A percentile compares a stretch with the other conserved stretches of the same genome.
Evolutionary conservation across 2,329 filamentous ascomycete species (phyloP).

Genomic region (Truncatella angustata): DNA sequence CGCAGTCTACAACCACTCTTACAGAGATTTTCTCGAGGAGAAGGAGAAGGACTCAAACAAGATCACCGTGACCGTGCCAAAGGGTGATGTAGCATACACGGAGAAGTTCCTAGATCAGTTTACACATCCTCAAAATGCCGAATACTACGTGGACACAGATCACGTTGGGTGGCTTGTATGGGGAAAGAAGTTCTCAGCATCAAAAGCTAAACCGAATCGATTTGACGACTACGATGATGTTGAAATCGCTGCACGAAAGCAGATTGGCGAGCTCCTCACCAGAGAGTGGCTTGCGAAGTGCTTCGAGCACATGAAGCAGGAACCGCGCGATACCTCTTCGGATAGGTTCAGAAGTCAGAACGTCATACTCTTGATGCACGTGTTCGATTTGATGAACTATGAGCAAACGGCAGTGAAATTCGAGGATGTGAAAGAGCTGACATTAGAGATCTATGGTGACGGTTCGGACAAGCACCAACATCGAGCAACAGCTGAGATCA

Average conservation of each 20-base stretch:
- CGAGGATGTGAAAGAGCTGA: slow-evolving; percentile 82
- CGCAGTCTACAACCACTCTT: slow-evolving; percentile 81
- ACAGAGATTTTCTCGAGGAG: slow-evolving; percentile 81
- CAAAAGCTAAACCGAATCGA: slow-evolving; percentile 66
- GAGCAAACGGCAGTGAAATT: slow-evolving; percentile 76
- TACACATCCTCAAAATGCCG: slow-evolving; percentile 65
- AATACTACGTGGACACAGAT: slow-evolving; percentile 89
- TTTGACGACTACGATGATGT: slow-evolving; percentile 76
- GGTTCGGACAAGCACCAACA: slow-evolving; percentile 98
- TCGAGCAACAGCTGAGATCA: slow-evolving; percentile 88
- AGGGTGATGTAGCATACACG: slow-evolving; percentile 78
- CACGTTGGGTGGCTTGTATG: slow-evolving; percentile 96
- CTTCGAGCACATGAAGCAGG: slow-evolving; percentile 94
- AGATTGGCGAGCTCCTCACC: slow-evolving; percentile 78
- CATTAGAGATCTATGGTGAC: slow-evolving; percentile 77
- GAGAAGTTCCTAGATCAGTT: slow-evolving; percentile 76
- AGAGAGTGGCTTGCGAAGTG: slow-evolving; percentile 83
- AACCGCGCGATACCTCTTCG: slow-evolving; percentile 76
- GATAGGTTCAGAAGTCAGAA: slow-evolving; percentile 90
- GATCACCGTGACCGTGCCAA: slow-evolving; percentile 68
- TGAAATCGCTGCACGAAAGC: slow-evolving; percentile 69
- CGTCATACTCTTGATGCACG: slow-evolving; percentile 81
- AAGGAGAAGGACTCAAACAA: slow-evolving; percentile 77
- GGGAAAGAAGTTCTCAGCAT: slow-evolving; percentile 83
- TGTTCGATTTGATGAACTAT: slow-evolving; percentile 85